Evolutionary conservation across 495 filamentous ascomycete species (phyloP), one percentile per base, ranked within the genome.

Genomic region (Daldinia decipiens): DNA sequence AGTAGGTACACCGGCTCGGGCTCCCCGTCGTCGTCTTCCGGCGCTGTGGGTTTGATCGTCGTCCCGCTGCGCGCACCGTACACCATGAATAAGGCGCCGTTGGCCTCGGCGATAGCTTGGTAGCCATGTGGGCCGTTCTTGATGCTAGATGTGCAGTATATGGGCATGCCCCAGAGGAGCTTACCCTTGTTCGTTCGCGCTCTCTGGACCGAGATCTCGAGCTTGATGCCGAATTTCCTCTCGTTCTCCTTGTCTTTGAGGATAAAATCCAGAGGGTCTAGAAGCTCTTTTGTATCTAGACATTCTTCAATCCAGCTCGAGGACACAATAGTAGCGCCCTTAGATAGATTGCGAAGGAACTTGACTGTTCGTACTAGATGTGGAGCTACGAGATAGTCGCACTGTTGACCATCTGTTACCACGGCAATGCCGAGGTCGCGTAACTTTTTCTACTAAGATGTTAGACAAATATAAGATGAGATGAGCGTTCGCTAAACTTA

Each of bases 381-480:
- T 0, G 95, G 95, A 2, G 95, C 95, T 13, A 93, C 93, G 13
- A 99, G 87, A 78, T 98, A 91, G 62, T 92, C 91, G 79, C 90
- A 95, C 45, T 85, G 83, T n/a, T 83, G 82, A 9, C 87, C 87
- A 68, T 97, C 91, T 72, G 89, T 84, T 26, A 92, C 89, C 1
- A 97, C 86, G 73, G 89, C 82, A 59, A 99, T 91, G 29, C 96
- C 96, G 19, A 98, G 81, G 3, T 90, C 87, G 71, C 94, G 90
- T 58, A 99, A 84, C 79, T 91, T 90, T 79, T 86, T 90, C 93
- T 97, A 72, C 73, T 19, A 55, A 50, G 29, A 40, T 19, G 65
- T 79, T 76, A 82, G 74, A 50, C 60, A 27, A 47, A 31, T 73
- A 60, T 27, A 66, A 27, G 32, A 36, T 19, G n/a, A n/a, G n/a